Conservation (phyloP, 1,139 yeast species). For the Candida gigantensis region DNA sequence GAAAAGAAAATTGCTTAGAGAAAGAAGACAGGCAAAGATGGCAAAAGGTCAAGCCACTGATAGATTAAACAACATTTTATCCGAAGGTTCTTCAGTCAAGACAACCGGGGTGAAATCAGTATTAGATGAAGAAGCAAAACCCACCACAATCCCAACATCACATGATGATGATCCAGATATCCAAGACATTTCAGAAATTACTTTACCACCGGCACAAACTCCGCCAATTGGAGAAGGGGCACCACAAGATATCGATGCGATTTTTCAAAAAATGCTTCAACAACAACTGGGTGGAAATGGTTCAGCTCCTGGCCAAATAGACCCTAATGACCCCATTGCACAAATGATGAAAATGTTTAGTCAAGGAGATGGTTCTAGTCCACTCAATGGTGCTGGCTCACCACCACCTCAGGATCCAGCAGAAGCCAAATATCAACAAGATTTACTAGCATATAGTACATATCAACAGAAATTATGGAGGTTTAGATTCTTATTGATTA, state of each 20-base stretch:
- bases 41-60: slow-evolving; percentile 56
- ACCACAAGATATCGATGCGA: slow-evolving; percentile 32
- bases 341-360: slow-evolving; percentile 33
- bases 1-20: slow-evolving; percentile 60
- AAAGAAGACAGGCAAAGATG: slow-evolving; percentile 71
- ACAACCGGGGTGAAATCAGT: slow-evolving; percentile 33
- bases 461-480: slow-evolving; percentile 38
- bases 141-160: slow-evolving; percentile 8
- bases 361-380: slow-evolving; percentile 17
- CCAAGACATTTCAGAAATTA: slow-evolving; percentile 20
- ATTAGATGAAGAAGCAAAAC: slow-evolving; percentile 27
- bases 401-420: slow-evolving; percentile 17
- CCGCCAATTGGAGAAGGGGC: slow-evolving; percentile 13
- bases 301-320: slow-evolving; percentile 11
- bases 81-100: slow-evolving; percentile 44
- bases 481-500: slow-evolving; percentile 32
- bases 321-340: slow-evolving; percentile 27
- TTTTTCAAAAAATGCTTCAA: slow-evolving; percentile 32
- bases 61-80: slow-evolving; percentile 51
- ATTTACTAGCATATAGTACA: slow-evolving; percentile 30
- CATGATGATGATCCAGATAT: slow-evolving; percentile 39
- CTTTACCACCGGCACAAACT: slow-evolving; percentile 12
- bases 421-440: slow-evolving; percentile 29
- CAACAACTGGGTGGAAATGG: slow-evolving; percentile 14
- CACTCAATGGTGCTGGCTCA: slow-evolving; percentile 12